Evolutionary conservation across 2,329 filamentous ascomycete genomes (phyloP), one percentile per base, ranked within the genome.

Genomic region (Bertia moriformis): DNA sequence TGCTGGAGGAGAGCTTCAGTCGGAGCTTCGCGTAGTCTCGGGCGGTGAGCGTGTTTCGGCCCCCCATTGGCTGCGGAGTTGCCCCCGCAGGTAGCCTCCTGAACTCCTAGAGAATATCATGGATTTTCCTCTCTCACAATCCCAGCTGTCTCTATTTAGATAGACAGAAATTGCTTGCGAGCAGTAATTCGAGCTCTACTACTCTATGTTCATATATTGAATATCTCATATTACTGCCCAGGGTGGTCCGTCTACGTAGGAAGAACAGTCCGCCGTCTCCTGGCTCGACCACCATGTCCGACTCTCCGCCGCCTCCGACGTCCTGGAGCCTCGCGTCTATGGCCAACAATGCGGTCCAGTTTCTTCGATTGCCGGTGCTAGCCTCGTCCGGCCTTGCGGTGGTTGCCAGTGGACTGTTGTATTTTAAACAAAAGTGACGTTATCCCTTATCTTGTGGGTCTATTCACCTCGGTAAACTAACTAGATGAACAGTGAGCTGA

Each of bases 401-500:
- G n/a, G 47, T 67, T 30, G 63, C 62, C 30, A 74, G 71, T 48
- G 67, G 72, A 14, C 62, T 75, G 3, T 56, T 80, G 4, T 80
- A 78, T 49, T 79, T 76, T 51, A 79, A 77, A 48, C 75, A 80
- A 53, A 80, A 78, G 72, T 76, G 57, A 29, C n/a, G n/a, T n/a
- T n/a, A n/a, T n/a, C n/a, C n/a, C n/a, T n/a, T n/a, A 55, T 47
- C n/a, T n/a, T n/a, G n/a, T n/a, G n/a, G n/a, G n/a, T n/a, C n/a
- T n/a, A n/a, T n/a, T n/a, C n/a, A n/a, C n/a, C n/a, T 10, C 24
- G 10, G 24, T 10, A 29, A 29, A 29, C 24, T 29, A n/a, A 29
- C n/a, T n/a, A 18, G 10, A 18, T 12, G 32, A 14, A 7, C 55
- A 93, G 88, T 64, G 85, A 93, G 52, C 67, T 98, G 45, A 96